Base-by-base conservation (phyloP, 768 basidiomycete species). In the Leccinellum luteum region DNA sequence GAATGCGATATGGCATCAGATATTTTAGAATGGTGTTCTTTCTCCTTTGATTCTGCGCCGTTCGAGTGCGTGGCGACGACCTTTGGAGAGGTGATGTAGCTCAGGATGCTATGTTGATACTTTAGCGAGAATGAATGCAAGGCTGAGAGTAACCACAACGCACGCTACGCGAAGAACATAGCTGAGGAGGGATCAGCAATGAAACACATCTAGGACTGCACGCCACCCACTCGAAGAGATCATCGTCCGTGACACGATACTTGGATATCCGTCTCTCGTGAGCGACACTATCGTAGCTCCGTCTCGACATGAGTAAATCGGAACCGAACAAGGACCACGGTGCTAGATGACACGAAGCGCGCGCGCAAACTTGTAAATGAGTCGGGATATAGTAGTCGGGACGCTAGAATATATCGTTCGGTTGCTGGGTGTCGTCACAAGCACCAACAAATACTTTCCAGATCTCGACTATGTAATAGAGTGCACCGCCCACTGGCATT, bases 101-200 rank as follows among this genome's bases (percentile, higher is more conserved):
- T 82, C 57, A 94, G 74, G 60, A 89, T 80, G 43, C 92, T 94
- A 67, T 14, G 38, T 54, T 51, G 27, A 56, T 49, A 31, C 54
- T 41, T 59, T 34, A 58, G 55, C 57, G 30, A 51, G 64, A 56
- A 54, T 15, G 15, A 15, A 52, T 21, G 34, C 15, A 31, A 53
- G 30, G 53, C 45, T 32, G 32, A 52, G 48, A 28, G 17, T 19
- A 50, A 60, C 34, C 48, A 27, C 47, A 19, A 79, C 90, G 79
- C 72, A 94, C 92, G 90, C 88, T 75, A 89, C 87, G 58, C 92
- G 85, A 48, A 94, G 79, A 38, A 82, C 83, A 83, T 90, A 91
- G 63, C 92, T 94, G 60, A 59, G 55, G 38, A 64, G 54, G 60
- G 35, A 63, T 65, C 48, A 57, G 53, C 12, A 44, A 58, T 27